Percentiles rank a stretch among this genome's conserved stretches.
These are phyloP conservation scores for Ceratocystis cubensis DNA, from an alignment of 2,329 filamentous ascomycete species.

Conservation along the genomic window DNA sequence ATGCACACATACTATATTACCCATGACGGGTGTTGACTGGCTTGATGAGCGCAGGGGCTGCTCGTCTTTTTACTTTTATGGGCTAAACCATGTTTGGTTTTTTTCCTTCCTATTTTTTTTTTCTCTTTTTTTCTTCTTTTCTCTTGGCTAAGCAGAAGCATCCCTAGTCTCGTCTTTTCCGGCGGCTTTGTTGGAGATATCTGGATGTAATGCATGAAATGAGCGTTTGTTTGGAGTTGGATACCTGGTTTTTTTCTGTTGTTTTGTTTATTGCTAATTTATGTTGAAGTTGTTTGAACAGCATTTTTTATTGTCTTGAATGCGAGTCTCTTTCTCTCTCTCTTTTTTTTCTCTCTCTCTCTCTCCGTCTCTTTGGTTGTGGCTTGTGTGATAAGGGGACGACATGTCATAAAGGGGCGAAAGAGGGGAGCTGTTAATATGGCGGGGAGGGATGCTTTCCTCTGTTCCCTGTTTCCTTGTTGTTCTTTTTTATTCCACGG, in stretches of 20 bases:
- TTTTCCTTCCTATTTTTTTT: background rate
- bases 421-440: background rate
- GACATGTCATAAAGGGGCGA: background rate
- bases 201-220: slow-evolving; percentile 9
- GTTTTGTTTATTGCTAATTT: background rate
- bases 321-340: background rate
- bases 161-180: slow-evolving; percentile 1
- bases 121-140: background rate
- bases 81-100: background rate
- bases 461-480: background rate
- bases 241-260: background rate
- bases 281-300: background rate
- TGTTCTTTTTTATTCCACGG: background rate
- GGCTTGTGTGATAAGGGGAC: background rate
- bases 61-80: background rate
- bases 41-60: background rate
- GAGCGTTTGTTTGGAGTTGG: slow-evolving; percentile 7
- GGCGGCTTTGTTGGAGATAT: slow-evolving; percentile 9
- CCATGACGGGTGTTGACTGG: background rate
- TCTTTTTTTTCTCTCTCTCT: background rate
- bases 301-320: background rate
- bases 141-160: background rate
- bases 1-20: background rate
- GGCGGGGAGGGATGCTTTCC: background rate
- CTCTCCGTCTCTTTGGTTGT: background rate